Evolutionary conservation across 2,329 filamentous ascomycete genomes (phyloP).

Genomic region (Metarhizium album): DNA sequence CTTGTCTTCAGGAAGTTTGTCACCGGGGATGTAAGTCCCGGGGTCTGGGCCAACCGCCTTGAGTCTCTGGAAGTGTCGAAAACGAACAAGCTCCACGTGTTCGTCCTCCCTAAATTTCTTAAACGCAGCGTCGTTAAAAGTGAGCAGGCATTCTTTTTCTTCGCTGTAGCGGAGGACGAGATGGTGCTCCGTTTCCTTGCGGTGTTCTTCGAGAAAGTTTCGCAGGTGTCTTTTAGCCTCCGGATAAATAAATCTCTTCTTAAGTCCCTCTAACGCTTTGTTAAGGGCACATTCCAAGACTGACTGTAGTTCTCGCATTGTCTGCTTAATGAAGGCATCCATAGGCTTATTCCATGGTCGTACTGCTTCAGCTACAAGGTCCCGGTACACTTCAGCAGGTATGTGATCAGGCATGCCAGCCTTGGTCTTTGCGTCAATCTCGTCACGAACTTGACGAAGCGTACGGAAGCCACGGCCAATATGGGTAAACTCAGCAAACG

Average conservation of each 20-base stretch:
- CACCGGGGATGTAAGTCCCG: conserved; percentile 5
- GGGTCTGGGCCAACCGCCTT: conserved; percentile 23
- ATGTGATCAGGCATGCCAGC: conserved; percentile 49
- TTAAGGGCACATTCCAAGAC: conserved; percentile 37
- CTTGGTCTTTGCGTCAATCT: conserved; percentile 42
- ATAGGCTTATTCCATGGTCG: conserved; percentile 46
- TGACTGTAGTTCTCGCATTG: conserved; percentile 35
- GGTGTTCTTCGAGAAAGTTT: conserved; percentile 31
- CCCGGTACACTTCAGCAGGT: conserved; percentile 48
- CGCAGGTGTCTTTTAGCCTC: conserved; percentile 32
- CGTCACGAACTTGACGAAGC: conserved; percentile 38
- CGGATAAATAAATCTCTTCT: conserved; percentile 39
- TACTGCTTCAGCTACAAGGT: conserved; percentile 46
- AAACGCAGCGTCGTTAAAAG: conserved; percentile 41
- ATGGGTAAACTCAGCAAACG: conserved; percentile 28
- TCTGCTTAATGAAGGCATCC: conserved; percentile 33
- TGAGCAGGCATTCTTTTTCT: conserved; percentile 46
- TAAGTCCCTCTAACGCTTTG: conserved; percentile 33
- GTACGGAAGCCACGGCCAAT: conserved; percentile 32
- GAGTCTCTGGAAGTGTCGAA: conserved; percentile 39
- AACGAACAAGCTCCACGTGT: conserved; percentile 31
- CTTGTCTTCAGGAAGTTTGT: conserved; percentile 36
- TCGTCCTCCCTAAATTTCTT: conserved; percentile 35
- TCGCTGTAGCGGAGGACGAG: conserved; percentile 37
- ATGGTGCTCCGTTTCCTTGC: conserved; percentile 23